phyloP scores from a whole-genome alignment of 257 asterid species.

The Solanum virginianum region DNA sequence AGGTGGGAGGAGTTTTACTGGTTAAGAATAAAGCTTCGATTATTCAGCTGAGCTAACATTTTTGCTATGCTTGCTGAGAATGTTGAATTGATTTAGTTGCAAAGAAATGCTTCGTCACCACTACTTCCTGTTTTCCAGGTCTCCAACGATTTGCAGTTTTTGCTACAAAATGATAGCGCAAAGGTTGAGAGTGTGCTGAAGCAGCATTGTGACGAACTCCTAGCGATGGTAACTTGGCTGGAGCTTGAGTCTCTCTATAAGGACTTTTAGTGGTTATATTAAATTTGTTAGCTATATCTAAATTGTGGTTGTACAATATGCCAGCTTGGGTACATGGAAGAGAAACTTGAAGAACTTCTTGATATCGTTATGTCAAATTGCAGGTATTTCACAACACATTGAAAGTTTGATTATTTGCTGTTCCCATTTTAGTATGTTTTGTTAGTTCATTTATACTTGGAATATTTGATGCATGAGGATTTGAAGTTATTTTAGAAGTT shows the following conservation, averaged over 20 bases:
- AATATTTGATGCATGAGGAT: background rate
- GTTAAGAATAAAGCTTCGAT: background rate
- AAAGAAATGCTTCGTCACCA: background rate
- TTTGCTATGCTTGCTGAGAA: background rate
- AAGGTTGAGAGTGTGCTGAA: slow-evolving; percentile 43
- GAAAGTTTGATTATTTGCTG: background rate
- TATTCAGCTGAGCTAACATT: background rate
- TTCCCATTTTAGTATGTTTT: background rate
- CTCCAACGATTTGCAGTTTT: slow-evolving; percentile 39
- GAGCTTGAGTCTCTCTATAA: slow-evolving; percentile 12
- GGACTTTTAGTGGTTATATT: background rate
- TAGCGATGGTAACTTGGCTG: slow-evolving; percentile 20
- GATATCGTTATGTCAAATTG: slow-evolving; percentile 38
- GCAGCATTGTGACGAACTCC: slow-evolving; percentile 32
- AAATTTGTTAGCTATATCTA: background rate
- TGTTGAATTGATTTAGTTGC: background rate
- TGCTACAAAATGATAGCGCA: slow-evolving; percentile 37
- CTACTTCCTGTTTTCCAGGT: slow-evolving; percentile 17
- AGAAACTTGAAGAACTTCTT: slow-evolving; percentile 57
- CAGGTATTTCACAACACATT: slow-evolving; percentile 37
- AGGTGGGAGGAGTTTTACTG: background rate
- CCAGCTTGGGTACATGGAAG: slow-evolving; percentile 73
- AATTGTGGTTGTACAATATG: background rate
- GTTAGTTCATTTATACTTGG: background rate
- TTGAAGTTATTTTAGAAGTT: background rate